These are phyloP conservation scores for Paracoccidioides brasiliensis DNA, from an alignment of 2,329 filamentous ascomycete species.

Conservation along the genomic window DNA sequence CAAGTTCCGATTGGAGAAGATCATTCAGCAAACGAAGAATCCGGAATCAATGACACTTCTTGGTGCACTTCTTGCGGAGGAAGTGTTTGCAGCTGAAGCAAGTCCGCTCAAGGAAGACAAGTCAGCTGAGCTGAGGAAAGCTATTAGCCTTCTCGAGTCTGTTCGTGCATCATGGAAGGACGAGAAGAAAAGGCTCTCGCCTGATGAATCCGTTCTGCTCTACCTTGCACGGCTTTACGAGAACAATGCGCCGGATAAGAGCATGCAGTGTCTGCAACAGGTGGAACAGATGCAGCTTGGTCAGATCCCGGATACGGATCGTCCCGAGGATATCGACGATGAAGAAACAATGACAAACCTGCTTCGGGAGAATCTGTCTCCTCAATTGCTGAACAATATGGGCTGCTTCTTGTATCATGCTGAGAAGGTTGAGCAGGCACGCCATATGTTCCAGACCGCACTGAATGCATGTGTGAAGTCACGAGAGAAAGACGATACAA, in stretches of 20 bases:
- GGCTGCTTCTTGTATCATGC: constrained; percentile 88
- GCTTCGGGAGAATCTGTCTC: constrained; percentile 67
- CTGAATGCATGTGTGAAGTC: constrained; percentile 76
- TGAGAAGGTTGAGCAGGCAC: constrained; percentile 66
- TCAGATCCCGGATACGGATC: constrained; percentile 58
- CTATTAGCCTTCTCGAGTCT: constrained; percentile 67
- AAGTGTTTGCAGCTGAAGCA: constrained; percentile 69
- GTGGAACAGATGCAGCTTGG: constrained; percentile 83
- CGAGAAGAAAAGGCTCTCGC: constrained; percentile 65
- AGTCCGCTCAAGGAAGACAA: constrained; percentile 82
- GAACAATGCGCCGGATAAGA: constrained; percentile 71
- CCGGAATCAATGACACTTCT: constrained; percentile 86
- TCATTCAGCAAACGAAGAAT: constrained; percentile 69
- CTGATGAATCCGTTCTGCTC: constrained; percentile 76
- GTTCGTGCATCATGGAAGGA: constrained; percentile 88
- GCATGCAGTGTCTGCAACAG: constrained; percentile 78
- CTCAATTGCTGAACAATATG: constrained; percentile 92
- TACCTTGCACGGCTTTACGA: constrained; percentile 91
- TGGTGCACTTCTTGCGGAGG: constrained; percentile 84
- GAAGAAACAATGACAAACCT: constrained; percentile 43
- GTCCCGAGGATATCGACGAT: constrained; percentile 47
- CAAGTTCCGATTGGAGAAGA: constrained; percentile 87
- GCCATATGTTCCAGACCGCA: constrained; percentile 84
- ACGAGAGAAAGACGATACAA: constrained; percentile 57
- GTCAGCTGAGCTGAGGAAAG: constrained; percentile 70